phyloP scores from a whole-genome alignment of 169 alveolate species.

The Plasmodium gonderi region DNA sequence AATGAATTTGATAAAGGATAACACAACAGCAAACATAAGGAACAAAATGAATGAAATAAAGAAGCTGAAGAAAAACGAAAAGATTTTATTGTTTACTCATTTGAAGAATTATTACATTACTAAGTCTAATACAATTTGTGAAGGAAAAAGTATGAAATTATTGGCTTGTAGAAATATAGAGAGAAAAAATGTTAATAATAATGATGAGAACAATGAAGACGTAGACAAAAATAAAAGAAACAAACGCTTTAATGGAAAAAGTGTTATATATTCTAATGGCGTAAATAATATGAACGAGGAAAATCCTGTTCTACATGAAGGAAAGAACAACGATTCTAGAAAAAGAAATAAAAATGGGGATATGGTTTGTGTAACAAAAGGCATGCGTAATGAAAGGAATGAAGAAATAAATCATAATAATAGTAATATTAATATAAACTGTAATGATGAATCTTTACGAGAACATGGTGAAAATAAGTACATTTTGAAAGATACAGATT shows the following conservation, averaged over 20 bases:
- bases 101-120: slow-evolving; percentile 27
- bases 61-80: slow-evolving; percentile 2
- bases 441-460: neutral
- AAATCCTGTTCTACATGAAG: neutral
- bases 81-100: neutral
- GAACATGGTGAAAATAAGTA: neutral
- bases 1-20: neutral
- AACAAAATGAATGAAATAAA: neutral
- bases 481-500: neutral
- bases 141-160: neutral
- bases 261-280: neutral
- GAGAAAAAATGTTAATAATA: neutral
- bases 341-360: neutral
- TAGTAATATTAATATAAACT: neutral
- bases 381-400: neutral
- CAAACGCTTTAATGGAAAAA: neutral
- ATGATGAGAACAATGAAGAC: neutral
- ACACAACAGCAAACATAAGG: neutral
- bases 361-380: neutral
- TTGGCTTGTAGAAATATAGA: neutral
- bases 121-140: neutral
- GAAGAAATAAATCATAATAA: neutral
- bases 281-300: neutral
- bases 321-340: neutral
- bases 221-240: neutral